A percentile compares a stretch with the other conserved stretches of the same genome.
These are phyloP conservation scores for Larix kaempferi DNA, from an alignment of 75 land plant species.

Conservation along the genomic window DNA sequence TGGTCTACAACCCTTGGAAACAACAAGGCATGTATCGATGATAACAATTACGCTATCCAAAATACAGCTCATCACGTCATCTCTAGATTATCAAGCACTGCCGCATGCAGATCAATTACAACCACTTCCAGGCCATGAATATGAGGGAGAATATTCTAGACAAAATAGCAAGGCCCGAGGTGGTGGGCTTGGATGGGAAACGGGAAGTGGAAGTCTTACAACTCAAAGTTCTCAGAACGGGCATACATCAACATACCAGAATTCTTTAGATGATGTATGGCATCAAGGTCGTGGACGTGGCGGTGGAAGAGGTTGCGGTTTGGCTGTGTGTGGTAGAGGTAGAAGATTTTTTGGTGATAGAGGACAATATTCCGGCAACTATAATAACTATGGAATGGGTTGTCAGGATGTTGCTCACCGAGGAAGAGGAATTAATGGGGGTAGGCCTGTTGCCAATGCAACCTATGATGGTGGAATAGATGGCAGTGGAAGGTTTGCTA, in stretches of 20 bases:
- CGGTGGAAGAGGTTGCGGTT: conserved; percentile 28
- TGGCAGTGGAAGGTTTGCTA: background rate
- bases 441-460: too few relatives aligned
- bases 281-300: conserved; percentile 24
- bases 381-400: conserved; percentile 5
- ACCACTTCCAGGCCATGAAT: background rate
- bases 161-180: conserved; percentile 12
- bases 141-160: conserved; percentile 12
- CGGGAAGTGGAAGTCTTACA: conserved; percentile 14
- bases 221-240: conserved; percentile 22
- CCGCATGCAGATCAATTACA: too few relatives aligned
- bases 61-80: conserved; percentile 49
- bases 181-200: conserved; percentile 34
- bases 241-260: conserved; percentile 2
- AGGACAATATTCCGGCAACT: background rate
- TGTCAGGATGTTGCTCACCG: background rate
- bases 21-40: conserved; percentile 71
- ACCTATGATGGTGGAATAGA: background rate
- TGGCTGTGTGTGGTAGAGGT: conserved; percentile 24
- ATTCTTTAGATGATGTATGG: background rate
- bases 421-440: conserved; percentile 5
- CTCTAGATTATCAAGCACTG: too few relatives aligned
- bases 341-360: conserved; percentile 1
- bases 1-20: conserved; percentile 54
- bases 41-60: conserved; percentile 70